Evolutionary conservation across 176 grass and related monocot species (phyloP), one percentile per base, ranked within the genome.

Genomic region (Cenchrus americanus): DNA sequence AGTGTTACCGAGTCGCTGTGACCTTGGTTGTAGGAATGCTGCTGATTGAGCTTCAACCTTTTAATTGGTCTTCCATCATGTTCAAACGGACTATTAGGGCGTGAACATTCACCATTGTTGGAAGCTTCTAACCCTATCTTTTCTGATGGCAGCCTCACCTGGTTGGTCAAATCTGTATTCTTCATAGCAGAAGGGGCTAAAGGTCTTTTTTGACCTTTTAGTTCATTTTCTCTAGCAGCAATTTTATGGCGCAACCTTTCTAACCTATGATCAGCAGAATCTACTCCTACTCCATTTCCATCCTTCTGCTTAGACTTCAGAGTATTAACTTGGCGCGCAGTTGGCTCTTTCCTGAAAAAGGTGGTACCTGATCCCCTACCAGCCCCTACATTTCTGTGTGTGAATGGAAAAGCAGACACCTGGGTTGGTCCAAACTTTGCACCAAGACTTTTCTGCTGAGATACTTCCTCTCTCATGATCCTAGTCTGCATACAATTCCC

Each of bases 171-270:
- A 69, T 75, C 66, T 59, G 85, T 70, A 64, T 80, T 68, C 76
- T 64, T 86, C 6, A 54, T 81, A 66, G 52, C 47, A 82, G 57
- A 84, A 69, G 76, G 58, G 24, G 63, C 24, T 18, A 81, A 68
- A 65, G 79, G 81, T 76, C 88, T 90, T 78, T 91, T 94, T 64
- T 92, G 94, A 86, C 85, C 85, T 83, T 85, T 98, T 52, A 95
- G 76, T 90, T 89, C 93, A 88, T 87, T 96, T 88, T 99, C 93
- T 85, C 73, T 86, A 66, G 86, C 62, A 83, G 96, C 89, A 74
- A 99, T 99, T 87, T 94, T 88, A 78, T 94, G 89, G 47, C 96
- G 89, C 76, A 99, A 94, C 44, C 70, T 94, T 88, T 92, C 91
- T 76, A 96, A 86, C 47, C 71, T 84, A 69, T 85, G 72, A 77